Percentiles rank a stretch among this genome's conserved stretches.
These are phyloP conservation scores for Pyrenophora graminea DNA, from an alignment of 2,329 filamentous ascomycete genomes.

Conservation along the genomic window DNA sequence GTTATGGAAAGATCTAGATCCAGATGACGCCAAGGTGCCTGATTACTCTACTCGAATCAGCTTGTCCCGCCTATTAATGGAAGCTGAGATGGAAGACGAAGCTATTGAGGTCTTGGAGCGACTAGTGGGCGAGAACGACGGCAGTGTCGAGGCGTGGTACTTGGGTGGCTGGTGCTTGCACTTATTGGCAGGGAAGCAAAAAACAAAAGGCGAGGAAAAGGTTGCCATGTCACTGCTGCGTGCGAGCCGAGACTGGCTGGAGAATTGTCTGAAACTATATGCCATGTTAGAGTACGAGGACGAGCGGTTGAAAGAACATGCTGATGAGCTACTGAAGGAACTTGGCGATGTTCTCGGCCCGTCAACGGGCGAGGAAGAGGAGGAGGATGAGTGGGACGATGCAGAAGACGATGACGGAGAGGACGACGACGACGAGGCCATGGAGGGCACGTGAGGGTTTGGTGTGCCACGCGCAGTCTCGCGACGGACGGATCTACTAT, in stretches of 20 bases:
- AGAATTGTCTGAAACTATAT: constrained; percentile 80
- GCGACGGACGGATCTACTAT: not conserved
- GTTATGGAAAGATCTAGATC: constrained; percentile 79
- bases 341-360: constrained; percentile 52
- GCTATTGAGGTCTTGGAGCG: constrained; percentile 84
- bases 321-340: constrained; percentile 67
- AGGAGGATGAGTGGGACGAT: constrained; percentile 50
- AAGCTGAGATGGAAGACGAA: constrained; percentile 82
- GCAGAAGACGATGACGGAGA: constrained; percentile 45
- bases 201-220: constrained; percentile 58
- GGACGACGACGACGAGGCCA: constrained; percentile 32
- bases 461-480: not conserved
- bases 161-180: constrained; percentile 92
- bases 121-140: constrained; percentile 84
- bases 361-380: constrained; percentile 48
- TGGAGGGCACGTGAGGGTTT: constrained; percentile 44
- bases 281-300: constrained; percentile 81
- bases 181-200: constrained; percentile 73
- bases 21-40: constrained; percentile 73
- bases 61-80: constrained; percentile 83
- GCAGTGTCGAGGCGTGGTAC: constrained; percentile 96
- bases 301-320: constrained; percentile 74
- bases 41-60: constrained; percentile 86
- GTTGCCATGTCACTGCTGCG: constrained; percentile 63
- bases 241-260: constrained; percentile 81